Evolutionary conservation across 345 rosid species (phyloP).

Genomic region (Sonneratia alba): DNA sequence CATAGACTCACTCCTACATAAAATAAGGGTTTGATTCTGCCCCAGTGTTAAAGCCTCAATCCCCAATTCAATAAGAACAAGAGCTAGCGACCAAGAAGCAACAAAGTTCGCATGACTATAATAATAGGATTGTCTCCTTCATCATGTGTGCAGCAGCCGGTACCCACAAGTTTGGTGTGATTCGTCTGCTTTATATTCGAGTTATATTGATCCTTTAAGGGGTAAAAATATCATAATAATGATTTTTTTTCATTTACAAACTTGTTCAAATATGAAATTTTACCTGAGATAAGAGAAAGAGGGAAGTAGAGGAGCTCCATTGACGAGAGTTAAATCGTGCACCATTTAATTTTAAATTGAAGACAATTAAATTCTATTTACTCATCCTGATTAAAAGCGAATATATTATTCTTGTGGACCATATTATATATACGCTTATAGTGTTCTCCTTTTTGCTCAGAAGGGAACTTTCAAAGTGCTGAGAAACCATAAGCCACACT

Average conservation of each 20-base stretch:
- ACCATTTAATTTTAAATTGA: too few species aligned
- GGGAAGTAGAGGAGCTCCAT: too few species aligned
- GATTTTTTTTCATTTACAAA: too few species aligned
- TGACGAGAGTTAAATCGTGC: too few species aligned
- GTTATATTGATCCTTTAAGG: too few species aligned
- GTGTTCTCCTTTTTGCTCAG: constrained; percentile 1
- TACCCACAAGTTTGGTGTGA: too few species aligned
- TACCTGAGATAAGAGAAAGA: too few species aligned
- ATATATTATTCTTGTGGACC: constrained; percentile 1
- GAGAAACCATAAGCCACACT: background rate
- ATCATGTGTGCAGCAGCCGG: too few species aligned
- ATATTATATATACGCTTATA: constrained; percentile 7
- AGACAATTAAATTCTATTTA: too few species aligned
- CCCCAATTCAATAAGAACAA: constrained; percentile 17
- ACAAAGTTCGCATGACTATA: background rate
- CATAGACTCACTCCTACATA: constrained; percentile 7
- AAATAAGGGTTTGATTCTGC: constrained; percentile 19
- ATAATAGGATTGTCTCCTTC: background rate
- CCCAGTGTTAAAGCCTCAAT: constrained; percentile 14
- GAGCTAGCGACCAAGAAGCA: constrained; percentile 10
- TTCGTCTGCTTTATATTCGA: too few species aligned
- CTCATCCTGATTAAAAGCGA: background rate
- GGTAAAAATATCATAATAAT: too few species aligned
- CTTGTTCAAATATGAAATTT: too few species aligned
- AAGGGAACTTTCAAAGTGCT: background rate